Conservation (phyloP, 1,139 yeast genomes). For the Arxiozyma slooffiae region DNA sequence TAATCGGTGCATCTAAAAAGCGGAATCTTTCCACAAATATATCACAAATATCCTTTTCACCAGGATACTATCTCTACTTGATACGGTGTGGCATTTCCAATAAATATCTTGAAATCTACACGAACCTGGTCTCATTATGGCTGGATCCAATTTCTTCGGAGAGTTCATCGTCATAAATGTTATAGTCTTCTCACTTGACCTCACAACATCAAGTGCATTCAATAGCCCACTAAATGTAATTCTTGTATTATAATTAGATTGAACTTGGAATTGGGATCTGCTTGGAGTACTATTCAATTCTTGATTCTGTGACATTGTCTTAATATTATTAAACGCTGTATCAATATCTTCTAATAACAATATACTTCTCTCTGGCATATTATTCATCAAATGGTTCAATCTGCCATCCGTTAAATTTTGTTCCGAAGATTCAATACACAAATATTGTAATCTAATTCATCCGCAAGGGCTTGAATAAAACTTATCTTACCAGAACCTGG, state of each 20-base stretch:
- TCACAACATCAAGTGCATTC: conserved; percentile 96
- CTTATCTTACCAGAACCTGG: conserved; percentile 98
- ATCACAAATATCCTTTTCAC: conserved; percentile 49
- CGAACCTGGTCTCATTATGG: conserved; percentile 84
- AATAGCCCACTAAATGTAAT: conserved; percentile 91
- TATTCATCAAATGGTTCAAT: conserved; percentile 89
- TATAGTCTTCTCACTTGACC: conserved; percentile 91
- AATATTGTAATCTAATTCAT: conserved; percentile 89
- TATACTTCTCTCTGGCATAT: conserved; percentile 83
- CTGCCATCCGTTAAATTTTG: conserved; percentile 89
- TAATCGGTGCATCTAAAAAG: conserved; percentile 36
- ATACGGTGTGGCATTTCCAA: conserved; percentile 74
- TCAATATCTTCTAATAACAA: conserved; percentile 85
- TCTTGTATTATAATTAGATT: conserved; percentile 59
- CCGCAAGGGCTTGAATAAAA: conserved; percentile 92
- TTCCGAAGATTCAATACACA: conserved; percentile 88
- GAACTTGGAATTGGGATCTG: conserved; percentile 68
- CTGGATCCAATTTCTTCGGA: conserved; percentile 84
- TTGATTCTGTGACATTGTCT: neutral
- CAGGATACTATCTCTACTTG: conserved; percentile 73
- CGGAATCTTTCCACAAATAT: conserved; percentile 39
- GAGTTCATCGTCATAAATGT: conserved; percentile 98
- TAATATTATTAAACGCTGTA: conserved; percentile 67
- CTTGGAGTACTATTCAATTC: conserved; percentile 15
- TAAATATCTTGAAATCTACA: conserved; percentile 71